Conservation (phyloP, 176 grass and related monocot genomes). For the Chrysopogon serrulatus region DNA sequence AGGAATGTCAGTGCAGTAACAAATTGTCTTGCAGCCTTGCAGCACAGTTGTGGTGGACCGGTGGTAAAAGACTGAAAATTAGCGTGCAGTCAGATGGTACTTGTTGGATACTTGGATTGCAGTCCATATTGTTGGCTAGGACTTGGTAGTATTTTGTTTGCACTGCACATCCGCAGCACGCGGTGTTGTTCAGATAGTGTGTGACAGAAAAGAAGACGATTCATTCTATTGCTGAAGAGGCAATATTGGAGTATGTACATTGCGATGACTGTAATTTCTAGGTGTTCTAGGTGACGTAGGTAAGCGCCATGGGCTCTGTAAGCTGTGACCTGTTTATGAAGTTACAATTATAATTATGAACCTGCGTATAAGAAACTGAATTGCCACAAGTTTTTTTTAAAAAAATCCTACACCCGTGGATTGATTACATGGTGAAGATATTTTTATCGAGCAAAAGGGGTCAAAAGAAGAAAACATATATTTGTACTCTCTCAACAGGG, state of each 20-base stretch:
- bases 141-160: no score
- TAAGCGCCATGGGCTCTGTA: constrained; percentile 2
- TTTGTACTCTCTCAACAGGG: constrained; percentile 58
- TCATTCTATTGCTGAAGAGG: constrained; percentile 2
- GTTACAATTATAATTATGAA: constrained; percentile 23
- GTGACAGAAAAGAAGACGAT: background rate
- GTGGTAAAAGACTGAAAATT: background rate
- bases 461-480: constrained; percentile 22
- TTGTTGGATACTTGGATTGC: background rate
- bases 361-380: constrained; percentile 9
- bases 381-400: background rate
- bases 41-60: background rate
- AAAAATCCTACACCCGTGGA: constrained; percentile 19
- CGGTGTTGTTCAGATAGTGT: background rate
- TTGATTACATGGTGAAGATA: constrained; percentile 34
- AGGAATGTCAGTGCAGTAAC: constrained; percentile 5
- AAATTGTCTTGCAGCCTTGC: background rate
- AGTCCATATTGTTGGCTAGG: background rate
- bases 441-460: background rate
- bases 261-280: constrained; percentile 7
- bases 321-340: constrained; percentile 7
- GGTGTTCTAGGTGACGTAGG: constrained; percentile 8
- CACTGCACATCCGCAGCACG: no score
- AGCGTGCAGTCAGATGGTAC: background rate
- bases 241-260: background rate